Percentiles rank a stretch among this genome's conserved stretches.
These are phyloP conservation scores for Rutidosis leptorrhynchoides DNA, from an alignment of 129 eudicot genomes.

Conservation along the genomic window DNA sequence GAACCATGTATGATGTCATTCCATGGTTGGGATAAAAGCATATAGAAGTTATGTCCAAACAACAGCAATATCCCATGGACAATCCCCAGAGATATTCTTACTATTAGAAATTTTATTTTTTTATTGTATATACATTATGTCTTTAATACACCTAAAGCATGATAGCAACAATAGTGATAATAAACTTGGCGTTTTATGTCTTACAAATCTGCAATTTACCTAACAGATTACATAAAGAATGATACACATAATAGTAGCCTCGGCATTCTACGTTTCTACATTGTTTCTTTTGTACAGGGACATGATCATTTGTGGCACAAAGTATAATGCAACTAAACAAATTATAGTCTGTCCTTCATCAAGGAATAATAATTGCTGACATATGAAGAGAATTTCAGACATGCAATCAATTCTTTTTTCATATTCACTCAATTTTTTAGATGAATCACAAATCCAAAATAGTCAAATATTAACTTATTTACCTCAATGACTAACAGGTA, in stretches of 20 bases:
- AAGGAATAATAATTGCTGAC: not conserved
- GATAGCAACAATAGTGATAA: too few species aligned
- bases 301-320: not conserved
- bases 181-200: too few species aligned
- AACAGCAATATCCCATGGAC: not conserved
- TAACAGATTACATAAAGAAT: too few species aligned
- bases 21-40: not conserved
- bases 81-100: too few species aligned
- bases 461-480: not conserved
- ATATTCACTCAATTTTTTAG: too few species aligned
- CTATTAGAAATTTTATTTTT: too few species aligned
- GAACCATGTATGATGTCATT: conserved; percentile 1
- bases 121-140: not conserved
- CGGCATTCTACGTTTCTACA: too few species aligned
- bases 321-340: not conserved
- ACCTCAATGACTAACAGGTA: not conserved
- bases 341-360: not conserved
- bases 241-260: too few species aligned
- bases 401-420: too few species aligned
- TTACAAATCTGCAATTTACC: too few species aligned
- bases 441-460: not conserved
- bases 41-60: not conserved
- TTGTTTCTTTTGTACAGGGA: too few species aligned
- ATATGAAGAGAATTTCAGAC: not conserved
- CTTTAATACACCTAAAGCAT: not conserved